Evolutionary conservation across 306 rosid species (phyloP).

Genomic region (Sophora flavescens): DNA sequence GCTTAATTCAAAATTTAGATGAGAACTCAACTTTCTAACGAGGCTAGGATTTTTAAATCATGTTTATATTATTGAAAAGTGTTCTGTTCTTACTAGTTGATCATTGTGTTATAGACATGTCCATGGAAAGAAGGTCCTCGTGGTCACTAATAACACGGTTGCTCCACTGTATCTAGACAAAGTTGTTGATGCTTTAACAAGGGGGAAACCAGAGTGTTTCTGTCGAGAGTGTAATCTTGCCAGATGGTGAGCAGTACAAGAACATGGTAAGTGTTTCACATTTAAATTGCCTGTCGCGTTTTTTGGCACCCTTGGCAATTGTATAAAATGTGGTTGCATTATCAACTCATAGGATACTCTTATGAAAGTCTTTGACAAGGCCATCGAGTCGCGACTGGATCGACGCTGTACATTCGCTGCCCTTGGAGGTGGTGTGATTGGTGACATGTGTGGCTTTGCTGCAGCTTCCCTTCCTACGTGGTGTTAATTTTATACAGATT

Average conservation of each 20-base stretch:
- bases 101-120: constrained; percentile 71
- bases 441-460: constrained; percentile 97
- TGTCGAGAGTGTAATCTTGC: constrained; percentile 87
- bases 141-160: constrained; percentile 83
- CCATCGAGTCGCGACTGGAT: constrained; percentile 83
- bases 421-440: constrained; percentile 97
- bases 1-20: background rate
- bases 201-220: constrained; percentile 79
- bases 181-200: constrained; percentile 79
- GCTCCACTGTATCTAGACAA: constrained; percentile 85
- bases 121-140: constrained; percentile 91
- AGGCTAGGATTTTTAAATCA: constrained; percentile 13
- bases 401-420: constrained; percentile 89
- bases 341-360: constrained; percentile 76
- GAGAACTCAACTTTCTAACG: no score
- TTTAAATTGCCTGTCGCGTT: constrained; percentile 15
- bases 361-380: constrained; percentile 96
- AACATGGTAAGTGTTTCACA: constrained; percentile 67
- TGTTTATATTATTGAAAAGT: background rate
- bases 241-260: constrained; percentile 93
- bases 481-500: constrained; percentile 96
- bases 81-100: constrained; percentile 34
- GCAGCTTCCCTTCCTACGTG: constrained; percentile 89
- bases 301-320: constrained; percentile 8
- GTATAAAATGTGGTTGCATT: constrained; percentile 40